Evolutionary conservation across 495 filamentous ascomycete species (phyloP).

Genomic region (Penicillium argentinense): DNA sequence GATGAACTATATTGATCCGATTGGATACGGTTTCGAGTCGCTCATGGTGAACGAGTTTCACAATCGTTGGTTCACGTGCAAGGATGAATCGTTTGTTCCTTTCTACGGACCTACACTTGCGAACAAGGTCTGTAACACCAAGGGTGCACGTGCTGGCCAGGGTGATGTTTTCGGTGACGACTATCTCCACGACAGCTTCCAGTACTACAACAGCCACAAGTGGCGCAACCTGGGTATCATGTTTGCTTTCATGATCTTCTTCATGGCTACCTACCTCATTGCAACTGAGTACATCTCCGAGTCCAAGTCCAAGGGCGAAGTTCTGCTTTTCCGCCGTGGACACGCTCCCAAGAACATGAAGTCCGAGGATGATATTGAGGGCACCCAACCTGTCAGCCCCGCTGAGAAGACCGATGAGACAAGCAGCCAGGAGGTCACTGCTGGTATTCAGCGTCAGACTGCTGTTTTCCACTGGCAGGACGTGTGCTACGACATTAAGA

Average conservation of each 20-base stretch:
- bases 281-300: constrained; percentile 50
- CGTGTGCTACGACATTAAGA: constrained; percentile 70
- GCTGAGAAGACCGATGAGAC: constrained; percentile 46
- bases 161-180: constrained; percentile 46
- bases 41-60: constrained; percentile 63
- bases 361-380: constrained; percentile 32
- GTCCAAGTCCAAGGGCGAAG: constrained; percentile 52
- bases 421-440: constrained; percentile 25
- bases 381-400: constrained; percentile 24
- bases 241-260: constrained; percentile 63
- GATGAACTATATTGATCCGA: constrained; percentile 54
- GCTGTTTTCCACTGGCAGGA: constrained; percentile 83
- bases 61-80: constrained; percentile 52
- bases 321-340: constrained; percentile 52
- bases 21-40: constrained; percentile 51
- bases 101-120: constrained; percentile 8
- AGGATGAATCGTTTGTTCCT: constrained; percentile 40
- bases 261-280: constrained; percentile 49
- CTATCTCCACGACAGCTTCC: constrained; percentile 55
- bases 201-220: constrained; percentile 57
- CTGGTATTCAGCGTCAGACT: constrained; percentile 54
- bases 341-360: constrained; percentile 27
- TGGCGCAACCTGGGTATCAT: constrained; percentile 75
- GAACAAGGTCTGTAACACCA: constrained; percentile 51
- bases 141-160: constrained; percentile 52